Evolutionary conservation across 495 filamentous ascomycete genomes (phyloP).

Genomic region (Xylaria scruposa): DNA sequence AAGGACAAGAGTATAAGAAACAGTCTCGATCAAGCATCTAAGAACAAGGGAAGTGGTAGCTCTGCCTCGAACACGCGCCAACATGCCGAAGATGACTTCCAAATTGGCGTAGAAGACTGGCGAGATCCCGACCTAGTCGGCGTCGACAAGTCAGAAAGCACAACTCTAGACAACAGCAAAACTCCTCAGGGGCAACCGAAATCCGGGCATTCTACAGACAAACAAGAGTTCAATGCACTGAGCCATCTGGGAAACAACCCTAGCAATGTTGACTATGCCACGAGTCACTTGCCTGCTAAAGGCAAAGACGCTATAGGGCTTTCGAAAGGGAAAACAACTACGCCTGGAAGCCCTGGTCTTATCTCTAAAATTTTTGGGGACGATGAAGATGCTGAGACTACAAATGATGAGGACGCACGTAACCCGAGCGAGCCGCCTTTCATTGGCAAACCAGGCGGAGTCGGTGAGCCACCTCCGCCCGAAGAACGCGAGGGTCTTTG

Average conservation of each 20-base stretch:
- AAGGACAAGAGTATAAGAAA: conserved; percentile 46
- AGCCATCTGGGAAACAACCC: conserved; percentile 77
- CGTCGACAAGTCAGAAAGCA: conserved; percentile 27
- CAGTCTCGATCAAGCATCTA: conserved; percentile 45
- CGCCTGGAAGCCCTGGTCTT: conserved; percentile 39
- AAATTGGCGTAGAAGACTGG: conserved; percentile 95
- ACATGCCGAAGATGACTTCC: conserved; percentile 69
- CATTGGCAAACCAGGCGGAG: conserved; percentile 26
- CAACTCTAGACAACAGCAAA: conserved; percentile 27
- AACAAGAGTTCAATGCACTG: conserved; percentile 47
- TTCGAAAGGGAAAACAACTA: conserved; percentile 33
- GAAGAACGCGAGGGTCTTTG: conserved; percentile 81
- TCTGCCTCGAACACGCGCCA: conserved; percentile 30
- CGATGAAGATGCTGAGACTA: conserved; percentile 43
- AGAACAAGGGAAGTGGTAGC: conserved; percentile 35
- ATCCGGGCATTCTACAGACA: conserved; percentile 35
- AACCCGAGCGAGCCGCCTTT: conserved; percentile 24
- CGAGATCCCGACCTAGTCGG: conserved; percentile 79
- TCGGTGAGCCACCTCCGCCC: conserved; percentile 26
- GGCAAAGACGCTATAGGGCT: conserved; percentile 34
- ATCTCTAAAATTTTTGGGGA: conserved; percentile 58
- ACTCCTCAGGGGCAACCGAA: conserved; percentile 33
- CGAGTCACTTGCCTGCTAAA: conserved; percentile 38
- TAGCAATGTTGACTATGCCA: conserved; percentile 76
- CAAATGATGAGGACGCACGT: conserved; percentile 34